Base-by-base conservation (phyloP, 495 filamentous ascomycete genomes). In the Sabuloglossum arenarium region DNA sequence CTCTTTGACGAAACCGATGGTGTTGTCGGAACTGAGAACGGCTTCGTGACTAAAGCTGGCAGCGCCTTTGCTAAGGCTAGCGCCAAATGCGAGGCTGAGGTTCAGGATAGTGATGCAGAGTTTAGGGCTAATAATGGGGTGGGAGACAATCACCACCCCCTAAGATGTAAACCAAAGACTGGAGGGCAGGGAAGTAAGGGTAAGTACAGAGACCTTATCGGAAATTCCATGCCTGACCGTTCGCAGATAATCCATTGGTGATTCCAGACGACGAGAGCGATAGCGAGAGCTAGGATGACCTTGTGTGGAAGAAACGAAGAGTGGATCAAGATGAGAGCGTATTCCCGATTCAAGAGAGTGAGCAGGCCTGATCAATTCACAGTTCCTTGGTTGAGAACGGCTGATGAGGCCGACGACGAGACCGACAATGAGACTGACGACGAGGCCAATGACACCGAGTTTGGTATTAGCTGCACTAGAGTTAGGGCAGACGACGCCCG, bases 241-340 rank as follows among this genome's bases (percentile, higher is more conserved):
- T 51, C 47, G 21, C 47, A 51, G 47, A 29, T 51, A 51, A 29
- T 29, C 47, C 24, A 51, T 51, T 51, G 47, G 47, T 51, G 23
- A 28, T 51, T 51, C 24, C 47, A 29, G 47, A 51, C 12, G 28
- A 19, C 25, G 47, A 51, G 47, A 51, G 47, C 28, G 47, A 51
- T 6, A 51, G 47, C 16, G 25, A 29, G 47, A 29, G 47, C 28
- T 21, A 51, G 23, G 47, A 51, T 51, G 47, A 23, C 27, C 47
- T 51, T 51, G 24, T 51, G 47, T 51, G 47, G 47, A 29, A 51
- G 47, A 51, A 51, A 10, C 47, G 47, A 51, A 51, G 16, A 51
- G n/a, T 21, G n/a, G 39, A 12, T 43, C 39, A 43, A 43, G 39
- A n/a, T 43, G 39, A 43, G n/a, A 43, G n/a, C n/a, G 39, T 43